phyloP scores from a whole-genome alignment of 2,329 filamentous ascomycete genomes.

The Nigrospora sphaerica region DNA sequence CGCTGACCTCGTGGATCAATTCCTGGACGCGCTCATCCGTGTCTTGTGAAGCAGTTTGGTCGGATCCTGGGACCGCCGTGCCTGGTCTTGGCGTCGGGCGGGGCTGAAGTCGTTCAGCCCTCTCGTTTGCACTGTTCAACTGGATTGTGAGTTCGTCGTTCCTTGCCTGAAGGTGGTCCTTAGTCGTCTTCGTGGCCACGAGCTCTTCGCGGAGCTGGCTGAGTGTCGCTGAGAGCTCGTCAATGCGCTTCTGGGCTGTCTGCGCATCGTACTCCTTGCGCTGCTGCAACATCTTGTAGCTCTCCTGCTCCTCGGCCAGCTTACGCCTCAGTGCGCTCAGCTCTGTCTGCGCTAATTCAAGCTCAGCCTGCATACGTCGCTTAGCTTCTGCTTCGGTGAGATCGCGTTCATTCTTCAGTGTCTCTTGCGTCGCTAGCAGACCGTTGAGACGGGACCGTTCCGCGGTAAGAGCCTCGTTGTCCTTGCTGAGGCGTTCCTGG shows the following conservation, averaged over 20 bases:
- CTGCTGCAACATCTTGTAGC: constrained; percentile 72
- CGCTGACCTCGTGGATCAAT: constrained; percentile 72
- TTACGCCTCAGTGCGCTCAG: constrained; percentile 74
- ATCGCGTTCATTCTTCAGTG: constrained; percentile 85
- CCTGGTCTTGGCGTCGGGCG: constrained; percentile 59
- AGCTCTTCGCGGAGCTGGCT: constrained; percentile 80
- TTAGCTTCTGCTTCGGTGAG: constrained; percentile 74
- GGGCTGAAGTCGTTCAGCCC: constrained; percentile 74
- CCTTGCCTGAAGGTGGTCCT: constrained; percentile 81
- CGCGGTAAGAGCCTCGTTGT: constrained; percentile 77
- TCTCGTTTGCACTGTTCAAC: constrained; percentile 82
- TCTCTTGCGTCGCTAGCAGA: constrained; percentile 77
- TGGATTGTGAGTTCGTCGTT: constrained; percentile 87
- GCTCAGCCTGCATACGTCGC: constrained; percentile 69
- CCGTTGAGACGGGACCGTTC: constrained; percentile 81
- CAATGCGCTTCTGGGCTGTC: constrained; percentile 84
- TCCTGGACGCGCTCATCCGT: constrained; percentile 66
- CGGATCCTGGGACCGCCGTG: constrained; percentile 29
- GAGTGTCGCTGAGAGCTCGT: constrained; percentile 78
- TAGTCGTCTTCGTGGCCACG: constrained; percentile 75
- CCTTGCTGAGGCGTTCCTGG: constrained; percentile 78
- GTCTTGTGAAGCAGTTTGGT: constrained; percentile 32
- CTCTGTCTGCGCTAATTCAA: constrained; percentile 75
- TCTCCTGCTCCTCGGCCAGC: constrained; percentile 74
- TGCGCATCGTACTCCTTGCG: constrained; percentile 87